Evolutionary conservation across 2,329 filamentous ascomycete genomes (phyloP), one percentile per base, ranked within the genome.

Genomic region (Alternaria postmessia): DNA sequence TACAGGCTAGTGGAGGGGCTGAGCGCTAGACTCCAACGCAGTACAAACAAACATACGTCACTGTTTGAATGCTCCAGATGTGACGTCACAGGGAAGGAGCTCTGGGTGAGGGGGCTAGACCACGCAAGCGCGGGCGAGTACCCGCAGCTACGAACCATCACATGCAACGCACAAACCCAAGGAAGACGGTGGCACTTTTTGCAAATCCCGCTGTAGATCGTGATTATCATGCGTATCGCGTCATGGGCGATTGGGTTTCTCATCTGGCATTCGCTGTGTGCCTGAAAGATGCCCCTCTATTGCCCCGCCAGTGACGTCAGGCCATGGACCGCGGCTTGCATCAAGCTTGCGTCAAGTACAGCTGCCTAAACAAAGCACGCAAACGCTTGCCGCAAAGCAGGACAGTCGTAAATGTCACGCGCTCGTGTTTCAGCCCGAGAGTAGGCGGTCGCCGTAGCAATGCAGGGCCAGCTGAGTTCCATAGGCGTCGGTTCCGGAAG

Each of bases 151-250:
- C 30, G 53, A 54, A 42, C 42, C 42, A 51, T 43, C 38, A 51
- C 60, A 55, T 61, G 54, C 43, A 42, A 41, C 41, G 36, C 41
- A 38, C 52, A 58, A 52, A 53, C 56, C 55, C 54, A 54, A 47
- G 51, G 42, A 42, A 41, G 34, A 54, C 38, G 20, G 51, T 49
- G 59, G 55, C 58, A 61, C 54, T 51, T 51, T 55, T 46, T 41
- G 39, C 43, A 46, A 61, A 59, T 62, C 7, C 51, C 54, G 43
- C 60, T 66, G 62, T 43, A 52, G 64, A 67, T 67, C 64, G 59
- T 51, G 43, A 59, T 57, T 57, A 43, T n/a, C 59, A 63, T 61
- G 57, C 48, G 20, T 54, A 63, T 65, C 60, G 60, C 44, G 55
- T 57, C 61, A 61, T 61, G 51, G 48, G 52, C 30, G 36, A 51